Conservation (phyloP, 768 basidiomycete genomes). For the Pulveroboletus sp. region DNA sequence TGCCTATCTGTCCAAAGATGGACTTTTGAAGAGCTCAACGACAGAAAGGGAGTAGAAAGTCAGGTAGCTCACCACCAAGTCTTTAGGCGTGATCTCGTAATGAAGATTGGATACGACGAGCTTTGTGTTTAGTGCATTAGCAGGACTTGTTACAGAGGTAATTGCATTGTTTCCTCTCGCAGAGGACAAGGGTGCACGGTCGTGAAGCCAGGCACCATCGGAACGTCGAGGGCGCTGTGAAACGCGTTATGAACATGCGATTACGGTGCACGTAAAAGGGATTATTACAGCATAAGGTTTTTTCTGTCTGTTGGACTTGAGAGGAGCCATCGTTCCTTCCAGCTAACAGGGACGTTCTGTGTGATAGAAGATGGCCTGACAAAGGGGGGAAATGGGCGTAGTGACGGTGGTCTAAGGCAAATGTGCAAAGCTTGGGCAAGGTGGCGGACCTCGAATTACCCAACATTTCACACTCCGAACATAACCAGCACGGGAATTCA, state of each 20-base stretch:
- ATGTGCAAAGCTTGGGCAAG: background rate
- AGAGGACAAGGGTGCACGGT: slow-evolving; percentile 53
- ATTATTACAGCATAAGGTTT: slow-evolving; percentile 42
- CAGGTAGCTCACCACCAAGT: slow-evolving; percentile 66
- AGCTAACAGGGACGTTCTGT: background rate
- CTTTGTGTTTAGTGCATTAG: slow-evolving; percentile 42
- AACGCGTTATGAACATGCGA: slow-evolving; percentile 5
- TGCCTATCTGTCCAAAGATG: slow-evolving; percentile 91
- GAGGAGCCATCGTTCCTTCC: slow-evolving; percentile 18
- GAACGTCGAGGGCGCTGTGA: slow-evolving; percentile 53
- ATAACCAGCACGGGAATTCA: too few species aligned
- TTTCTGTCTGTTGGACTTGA: slow-evolving; percentile 29
- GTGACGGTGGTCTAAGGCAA: background rate
- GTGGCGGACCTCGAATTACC: slow-evolving; percentile 8
- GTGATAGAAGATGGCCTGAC: background rate
- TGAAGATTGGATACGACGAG: slow-evolving; percentile 84
- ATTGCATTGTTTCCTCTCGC: slow-evolving; percentile 24
- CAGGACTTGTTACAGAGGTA: slow-evolving; percentile 16
- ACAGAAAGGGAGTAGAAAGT: background rate
- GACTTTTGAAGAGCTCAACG: slow-evolving; percentile 40
- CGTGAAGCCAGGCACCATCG: slow-evolving; percentile 73
- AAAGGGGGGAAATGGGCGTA: background rate
- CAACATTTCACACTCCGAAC: slow-evolving; percentile 10
- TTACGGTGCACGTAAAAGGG: background rate
- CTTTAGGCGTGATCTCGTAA: slow-evolving; percentile 86